Conservation (phyloP, 768 basidiomycete genomes). For the Podaxis carcinomalis region DNA sequence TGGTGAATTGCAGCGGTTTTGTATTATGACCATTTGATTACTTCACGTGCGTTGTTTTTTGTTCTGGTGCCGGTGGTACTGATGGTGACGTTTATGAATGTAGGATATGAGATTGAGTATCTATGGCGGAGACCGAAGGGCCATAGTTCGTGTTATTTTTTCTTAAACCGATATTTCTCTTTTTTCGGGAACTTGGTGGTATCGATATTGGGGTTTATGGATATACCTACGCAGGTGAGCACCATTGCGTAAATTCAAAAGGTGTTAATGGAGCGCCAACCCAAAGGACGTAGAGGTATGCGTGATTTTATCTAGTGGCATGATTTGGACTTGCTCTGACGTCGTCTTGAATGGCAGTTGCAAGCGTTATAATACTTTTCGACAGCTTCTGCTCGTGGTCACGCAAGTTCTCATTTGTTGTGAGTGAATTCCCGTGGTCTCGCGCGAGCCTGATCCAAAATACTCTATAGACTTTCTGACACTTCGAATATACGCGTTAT, state of each 20-base stretch:
- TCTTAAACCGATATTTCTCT: conserved; percentile 46
- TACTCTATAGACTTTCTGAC: conserved; percentile 33
- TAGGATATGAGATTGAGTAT: conserved; percentile 35
- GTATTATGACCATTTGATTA: background rate
- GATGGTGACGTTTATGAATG: background rate
- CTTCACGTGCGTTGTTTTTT: background rate
- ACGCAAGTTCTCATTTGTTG: conserved; percentile 44
- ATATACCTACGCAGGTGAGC: conserved; percentile 15
- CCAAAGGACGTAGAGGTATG: background rate
- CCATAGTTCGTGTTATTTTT: conserved; percentile 39
- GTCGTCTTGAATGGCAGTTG: conserved; percentile 28
- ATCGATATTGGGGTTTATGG: conserved; percentile 24
- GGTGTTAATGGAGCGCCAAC: too few species aligned
- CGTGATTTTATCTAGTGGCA: background rate
- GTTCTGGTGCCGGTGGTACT: background rate
- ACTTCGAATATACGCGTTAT: conserved; percentile 48
- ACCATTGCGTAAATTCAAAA: background rate
- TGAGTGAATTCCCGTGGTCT: conserved; percentile 21
- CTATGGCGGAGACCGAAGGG: conserved; percentile 42
- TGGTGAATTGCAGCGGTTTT: background rate
- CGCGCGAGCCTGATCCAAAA: background rate
- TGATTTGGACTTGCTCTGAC: background rate
- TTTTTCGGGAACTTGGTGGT: conserved; percentile 34
- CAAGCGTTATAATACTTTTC: conserved; percentile 29
- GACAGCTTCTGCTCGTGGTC: conserved; percentile 36